These are phyloP conservation scores for Linderniella brevidens DNA, from an alignment of 257 asterid genomes.

Conservation along the genomic window DNA sequence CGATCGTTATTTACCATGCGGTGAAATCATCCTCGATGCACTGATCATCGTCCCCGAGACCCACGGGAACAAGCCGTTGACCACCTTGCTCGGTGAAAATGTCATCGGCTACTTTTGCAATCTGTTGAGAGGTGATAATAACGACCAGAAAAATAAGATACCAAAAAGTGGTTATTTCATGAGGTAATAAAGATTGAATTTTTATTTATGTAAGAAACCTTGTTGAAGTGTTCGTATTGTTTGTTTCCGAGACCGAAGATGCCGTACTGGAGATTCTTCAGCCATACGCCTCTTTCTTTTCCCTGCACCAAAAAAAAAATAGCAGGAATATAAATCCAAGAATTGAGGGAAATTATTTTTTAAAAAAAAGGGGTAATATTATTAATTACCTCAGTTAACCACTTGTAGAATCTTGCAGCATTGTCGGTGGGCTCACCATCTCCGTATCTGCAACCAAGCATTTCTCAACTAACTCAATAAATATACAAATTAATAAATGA, in stretches of 20 bases:
- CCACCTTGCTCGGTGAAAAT: slow-evolving; percentile 18
- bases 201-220: slow-evolving; percentile 25
- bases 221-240: slow-evolving; percentile 96
- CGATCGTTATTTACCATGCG: slow-evolving; percentile 41
- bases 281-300: slow-evolving; percentile 60
- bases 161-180: not conserved
- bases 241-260: slow-evolving; percentile 94
- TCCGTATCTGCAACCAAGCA: slow-evolving; percentile 46
- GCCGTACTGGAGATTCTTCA: slow-evolving; percentile 68
- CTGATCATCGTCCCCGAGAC: slow-evolving; percentile 98
- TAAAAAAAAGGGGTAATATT: not conserved
- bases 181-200: slow-evolving; percentile 1
- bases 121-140: slow-evolving; percentile 9
- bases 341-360: no score
- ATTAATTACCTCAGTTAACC: slow-evolving; percentile 73
- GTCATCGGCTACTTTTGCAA: no score
- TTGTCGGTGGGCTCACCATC: slow-evolving; percentile 99
- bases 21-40: slow-evolving; percentile 97
- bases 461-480: not conserved
- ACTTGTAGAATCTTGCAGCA: slow-evolving; percentile 89
- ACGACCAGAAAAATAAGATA: slow-evolving; percentile 4
- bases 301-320: slow-evolving; percentile 34
- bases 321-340: slow-evolving; percentile 10
- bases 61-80: slow-evolving; percentile 61
- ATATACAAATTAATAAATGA: slow-evolving; percentile 1